Base-by-base conservation (phyloP, 1,139 yeast genomes). In the Cylindricascospora bacillispora region DNA sequence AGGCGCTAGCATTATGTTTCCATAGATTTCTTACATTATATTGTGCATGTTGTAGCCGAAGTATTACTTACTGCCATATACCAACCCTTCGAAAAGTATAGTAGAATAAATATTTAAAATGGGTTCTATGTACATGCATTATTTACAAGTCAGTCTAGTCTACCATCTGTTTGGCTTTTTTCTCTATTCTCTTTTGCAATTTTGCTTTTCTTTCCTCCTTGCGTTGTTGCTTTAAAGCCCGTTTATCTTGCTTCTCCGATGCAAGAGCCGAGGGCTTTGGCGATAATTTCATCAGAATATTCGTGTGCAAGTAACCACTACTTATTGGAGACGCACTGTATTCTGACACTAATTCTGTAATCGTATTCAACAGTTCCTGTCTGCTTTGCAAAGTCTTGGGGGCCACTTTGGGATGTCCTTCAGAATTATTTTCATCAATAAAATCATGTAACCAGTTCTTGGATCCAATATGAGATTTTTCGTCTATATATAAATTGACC, bases 401-500 rank as follows among this genome's bases (percentile, higher is more conserved):
- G 29, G 42, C 49, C 36, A 25, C 48, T 22, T 24, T 25, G 15
- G 35, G 43, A 37, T 42, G 37, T 18, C 29, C 44, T 35, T 31
- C 44, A 26, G 27, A 33, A 24, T 35, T 37, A 26, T 31, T 37
- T 18, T 28, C 28, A 24, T 40, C n/a, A n/a, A n/a, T n/a, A n/a
- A n/a, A n/a, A n/a, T n/a, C n/a, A n/a, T n/a, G n/a, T n/a, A n/a
- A n/a, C n/a, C n/a, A n/a, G n/a, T n/a, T n/a, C n/a, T n/a, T n/a
- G n/a, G n/a, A 10, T 5, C 34, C 39, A 17, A 44, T 28, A 17
- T 33, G 38, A 5, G 40, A 41, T 31, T 43, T 56, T 4, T 54
- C 45, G 28, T 59, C 67, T 13, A 65, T 40, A 11, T 57, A 54
- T 12, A 65, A 44, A 6, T 51, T 47, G 4, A 65, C 52, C 22